Conservation (phyloP, 2,329 filamentous ascomycete genomes). For the Colletotrichum chrysophilum region DNA sequence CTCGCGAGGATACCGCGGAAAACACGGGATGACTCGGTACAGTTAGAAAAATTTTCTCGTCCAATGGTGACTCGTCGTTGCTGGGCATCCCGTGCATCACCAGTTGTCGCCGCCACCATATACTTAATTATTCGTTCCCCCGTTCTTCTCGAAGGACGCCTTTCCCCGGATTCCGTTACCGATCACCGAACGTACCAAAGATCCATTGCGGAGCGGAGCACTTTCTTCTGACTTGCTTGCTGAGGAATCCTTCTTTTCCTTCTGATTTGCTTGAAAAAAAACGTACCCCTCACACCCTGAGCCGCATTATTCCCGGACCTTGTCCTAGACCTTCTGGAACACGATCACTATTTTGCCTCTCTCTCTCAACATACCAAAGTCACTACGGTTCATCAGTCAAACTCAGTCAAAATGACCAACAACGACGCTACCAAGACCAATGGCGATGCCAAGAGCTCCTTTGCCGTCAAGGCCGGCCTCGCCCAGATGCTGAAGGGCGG, state of each 20-base stretch:
- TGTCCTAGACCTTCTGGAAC: neutral
- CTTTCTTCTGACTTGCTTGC: neutral
- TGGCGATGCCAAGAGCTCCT: constrained; percentile 53
- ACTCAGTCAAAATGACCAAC: constrained; percentile 2
- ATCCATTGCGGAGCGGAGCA: constrained; percentile 18
- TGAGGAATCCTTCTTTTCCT: neutral
- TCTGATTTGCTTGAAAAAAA: neutral
- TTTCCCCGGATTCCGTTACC: constrained; percentile 7
- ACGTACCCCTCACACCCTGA: neutral
- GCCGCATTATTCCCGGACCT: constrained; percentile 13
- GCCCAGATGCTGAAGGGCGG: constrained; percentile 99
- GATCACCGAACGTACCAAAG: neutral
- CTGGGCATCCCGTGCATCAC: neutral
- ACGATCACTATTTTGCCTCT: neutral
- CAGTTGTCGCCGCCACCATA: neutral
- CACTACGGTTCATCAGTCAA: neutral
- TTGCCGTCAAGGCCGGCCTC: constrained; percentile 92
- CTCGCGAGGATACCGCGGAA: neutral
- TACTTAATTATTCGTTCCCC: neutral
- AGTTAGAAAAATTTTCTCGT: constrained; percentile 11
- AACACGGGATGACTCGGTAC: constrained; percentile 19
- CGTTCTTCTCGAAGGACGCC: neutral
- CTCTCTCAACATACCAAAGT: neutral
- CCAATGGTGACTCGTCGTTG: neutral
- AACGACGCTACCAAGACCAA: constrained; percentile 25